These are phyloP conservation scores for Diplodia sapinea DNA, from an alignment of 2,329 filamentous ascomycete genomes.

Conservation along the genomic window DNA sequence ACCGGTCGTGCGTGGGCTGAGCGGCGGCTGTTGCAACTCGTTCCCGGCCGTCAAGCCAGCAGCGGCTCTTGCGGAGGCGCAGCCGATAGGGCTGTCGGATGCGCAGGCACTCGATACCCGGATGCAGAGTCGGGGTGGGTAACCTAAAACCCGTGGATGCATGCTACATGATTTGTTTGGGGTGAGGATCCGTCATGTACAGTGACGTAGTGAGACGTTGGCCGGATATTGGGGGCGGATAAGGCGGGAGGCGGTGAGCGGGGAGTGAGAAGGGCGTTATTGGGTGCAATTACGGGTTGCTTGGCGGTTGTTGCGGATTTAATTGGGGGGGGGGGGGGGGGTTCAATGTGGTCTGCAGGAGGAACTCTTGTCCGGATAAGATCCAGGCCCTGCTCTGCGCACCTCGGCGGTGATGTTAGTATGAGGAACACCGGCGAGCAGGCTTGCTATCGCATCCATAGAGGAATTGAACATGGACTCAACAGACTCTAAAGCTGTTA, in stretches of 20 bases:
- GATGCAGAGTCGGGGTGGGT: neutral
- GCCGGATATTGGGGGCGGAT: neutral
- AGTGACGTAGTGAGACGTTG: neutral
- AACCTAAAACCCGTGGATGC: neutral
- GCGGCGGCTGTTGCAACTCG: neutral
- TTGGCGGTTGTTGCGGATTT: too few relatives aligned
- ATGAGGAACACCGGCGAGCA: too few relatives aligned
- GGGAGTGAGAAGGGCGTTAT: neutral
- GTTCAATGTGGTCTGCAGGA: too few relatives aligned
- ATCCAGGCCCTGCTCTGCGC: too few relatives aligned
- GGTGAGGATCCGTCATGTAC: neutral
- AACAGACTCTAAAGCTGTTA: too few relatives aligned
- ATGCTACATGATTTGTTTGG: neutral
- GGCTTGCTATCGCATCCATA: too few relatives aligned
- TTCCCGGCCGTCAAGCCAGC: neutral
- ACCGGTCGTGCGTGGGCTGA: neutral
- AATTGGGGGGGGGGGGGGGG: too few relatives aligned
- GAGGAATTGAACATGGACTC: too few relatives aligned
- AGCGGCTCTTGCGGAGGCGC: neutral
- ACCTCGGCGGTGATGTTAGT: too few relatives aligned
- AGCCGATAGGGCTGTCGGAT: slow-evolving; percentile 1
- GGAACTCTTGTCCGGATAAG: too few relatives aligned
- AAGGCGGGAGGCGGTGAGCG: neutral
- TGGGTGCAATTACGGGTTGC: neutral
- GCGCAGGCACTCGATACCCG: neutral